Percentiles rank a stretch among this genome's conserved stretches.
Evolutionary conservation across 805 yeast species (phyloP).

Genomic region (Hanseniaspora hatyaiensis): DNA sequence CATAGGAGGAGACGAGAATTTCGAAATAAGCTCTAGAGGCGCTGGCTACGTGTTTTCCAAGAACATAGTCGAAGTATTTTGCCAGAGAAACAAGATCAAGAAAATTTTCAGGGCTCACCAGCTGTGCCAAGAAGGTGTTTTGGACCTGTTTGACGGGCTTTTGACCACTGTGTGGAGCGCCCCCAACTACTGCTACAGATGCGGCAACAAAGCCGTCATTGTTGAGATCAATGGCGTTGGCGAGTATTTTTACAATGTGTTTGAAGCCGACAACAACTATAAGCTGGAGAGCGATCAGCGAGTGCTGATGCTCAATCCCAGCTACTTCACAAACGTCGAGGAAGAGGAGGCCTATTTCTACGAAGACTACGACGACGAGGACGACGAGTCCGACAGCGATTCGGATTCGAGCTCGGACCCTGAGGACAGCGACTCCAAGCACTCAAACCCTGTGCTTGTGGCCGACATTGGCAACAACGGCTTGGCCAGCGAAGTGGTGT

Average conservation of each 20-base stretch:
- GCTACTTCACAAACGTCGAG: constrained; percentile 13
- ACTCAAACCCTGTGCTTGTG: too few species aligned
- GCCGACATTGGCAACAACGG: constrained; percentile 9
- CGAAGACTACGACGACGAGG: constrained; percentile 4
- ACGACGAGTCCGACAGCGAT: constrained; percentile 10
- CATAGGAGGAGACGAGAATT: constrained; percentile 36
- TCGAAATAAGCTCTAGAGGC: constrained; percentile 85
- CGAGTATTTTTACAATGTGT: constrained; percentile 70
- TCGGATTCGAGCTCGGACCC: neutral
- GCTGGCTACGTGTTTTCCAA: constrained; percentile 96
- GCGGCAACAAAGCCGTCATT: constrained; percentile 97
- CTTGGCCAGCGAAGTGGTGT: neutral
- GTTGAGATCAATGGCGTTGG: constrained; percentile 67
- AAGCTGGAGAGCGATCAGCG: constrained; percentile 30
- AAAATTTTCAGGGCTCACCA: constrained; percentile 92
- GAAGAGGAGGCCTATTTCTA: constrained; percentile 4
- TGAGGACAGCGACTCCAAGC: constrained; percentile 19
- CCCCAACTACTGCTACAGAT: constrained; percentile 92
- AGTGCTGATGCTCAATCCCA: constrained; percentile 15
- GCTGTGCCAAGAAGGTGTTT: constrained; percentile 91
- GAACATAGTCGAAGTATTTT: constrained; percentile 78
- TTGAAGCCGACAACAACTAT: constrained; percentile 94
- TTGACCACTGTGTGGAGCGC: constrained; percentile 98
- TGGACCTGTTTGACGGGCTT: constrained; percentile 77
- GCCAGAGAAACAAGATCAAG: constrained; percentile 62